These are phyloP conservation scores for Clavariopsis aquatica DNA, from an alignment of 495 filamentous ascomycete genomes.

Conservation along the genomic window DNA sequence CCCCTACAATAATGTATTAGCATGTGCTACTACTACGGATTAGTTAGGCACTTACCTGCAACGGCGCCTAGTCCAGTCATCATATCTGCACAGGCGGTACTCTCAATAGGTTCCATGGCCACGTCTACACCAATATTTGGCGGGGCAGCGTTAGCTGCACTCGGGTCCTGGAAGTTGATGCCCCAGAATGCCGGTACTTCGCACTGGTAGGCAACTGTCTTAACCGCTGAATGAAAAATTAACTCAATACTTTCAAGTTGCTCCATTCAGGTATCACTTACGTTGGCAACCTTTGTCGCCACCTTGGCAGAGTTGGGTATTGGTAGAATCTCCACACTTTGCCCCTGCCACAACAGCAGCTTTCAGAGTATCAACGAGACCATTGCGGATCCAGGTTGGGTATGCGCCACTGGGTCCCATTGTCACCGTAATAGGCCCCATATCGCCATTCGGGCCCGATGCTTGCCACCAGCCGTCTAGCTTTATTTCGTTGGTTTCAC, in stretches of 20 bases:
- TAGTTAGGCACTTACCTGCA: neutral
- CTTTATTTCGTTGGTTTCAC: slow-evolving; percentile 7
- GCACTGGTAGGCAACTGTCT: slow-evolving; percentile 4
- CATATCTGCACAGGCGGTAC: neutral
- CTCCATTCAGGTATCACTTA: neutral
- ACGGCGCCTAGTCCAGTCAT: neutral
- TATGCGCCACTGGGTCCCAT: slow-evolving; percentile 9
- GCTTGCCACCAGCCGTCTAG: slow-evolving; percentile 9
- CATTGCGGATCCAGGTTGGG: slow-evolving; percentile 16
- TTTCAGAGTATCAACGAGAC: slow-evolving; percentile 1
- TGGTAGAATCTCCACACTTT: neutral
- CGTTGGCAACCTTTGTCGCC: neutral
- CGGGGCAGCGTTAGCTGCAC: neutral
- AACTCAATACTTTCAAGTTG: neutral
- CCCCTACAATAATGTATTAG: no score
- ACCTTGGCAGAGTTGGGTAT: slow-evolving; percentile 3
- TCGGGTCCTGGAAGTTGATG: slow-evolving; percentile 1
- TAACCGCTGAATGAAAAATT: neutral
- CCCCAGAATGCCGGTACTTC: slow-evolving; percentile 7
- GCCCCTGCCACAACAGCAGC: slow-evolving; percentile 2
- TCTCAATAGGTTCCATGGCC: neutral
- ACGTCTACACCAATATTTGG: neutral
- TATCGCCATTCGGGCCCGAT: neutral
- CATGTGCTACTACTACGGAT: no score
- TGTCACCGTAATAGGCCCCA: slow-evolving; percentile 12